Evolutionary conservation across 306 rosid species (phyloP).

Genomic region (Vicia sativa): DNA sequence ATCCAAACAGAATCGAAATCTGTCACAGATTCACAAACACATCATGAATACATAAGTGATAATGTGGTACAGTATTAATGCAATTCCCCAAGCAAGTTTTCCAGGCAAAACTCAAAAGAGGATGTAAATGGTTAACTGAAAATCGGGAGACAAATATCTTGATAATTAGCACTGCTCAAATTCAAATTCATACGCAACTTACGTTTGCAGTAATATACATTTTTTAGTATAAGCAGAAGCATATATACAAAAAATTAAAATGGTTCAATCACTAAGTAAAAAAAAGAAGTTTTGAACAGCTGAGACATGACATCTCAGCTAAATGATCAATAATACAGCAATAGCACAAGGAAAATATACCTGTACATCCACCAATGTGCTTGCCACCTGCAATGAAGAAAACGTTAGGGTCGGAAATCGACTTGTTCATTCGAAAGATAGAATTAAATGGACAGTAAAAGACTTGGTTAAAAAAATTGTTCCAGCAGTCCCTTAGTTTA

Average conservation of each 20-base stretch:
- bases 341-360: conserved; percentile 43
- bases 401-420: conserved; percentile 36
- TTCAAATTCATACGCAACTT: conserved; percentile 18
- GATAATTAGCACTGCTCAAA: conserved; percentile 10
- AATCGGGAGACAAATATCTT: background rate
- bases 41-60: background rate
- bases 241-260: background rate
- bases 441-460: conserved; percentile 17
- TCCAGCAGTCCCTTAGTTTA: no score
- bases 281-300: conserved; percentile 7
- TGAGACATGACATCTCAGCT: conserved; percentile 1
- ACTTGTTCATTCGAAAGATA: conserved; percentile 14
- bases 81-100: background rate
- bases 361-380: conserved; percentile 96
- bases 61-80: background rate
- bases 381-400: conserved; percentile 74
- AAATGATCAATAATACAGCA: conserved; percentile 18
- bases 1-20: background rate
- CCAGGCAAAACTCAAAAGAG: background rate
- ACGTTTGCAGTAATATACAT: background rate
- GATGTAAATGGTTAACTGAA: background rate
- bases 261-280: conserved; percentile 5
- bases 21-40: background rate
- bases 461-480: background rate
- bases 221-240: conserved; percentile 18